Evolutionary conservation across 164 flowering plant genomes (phyloP).

Genomic region (Hamamelis virginiana): DNA sequence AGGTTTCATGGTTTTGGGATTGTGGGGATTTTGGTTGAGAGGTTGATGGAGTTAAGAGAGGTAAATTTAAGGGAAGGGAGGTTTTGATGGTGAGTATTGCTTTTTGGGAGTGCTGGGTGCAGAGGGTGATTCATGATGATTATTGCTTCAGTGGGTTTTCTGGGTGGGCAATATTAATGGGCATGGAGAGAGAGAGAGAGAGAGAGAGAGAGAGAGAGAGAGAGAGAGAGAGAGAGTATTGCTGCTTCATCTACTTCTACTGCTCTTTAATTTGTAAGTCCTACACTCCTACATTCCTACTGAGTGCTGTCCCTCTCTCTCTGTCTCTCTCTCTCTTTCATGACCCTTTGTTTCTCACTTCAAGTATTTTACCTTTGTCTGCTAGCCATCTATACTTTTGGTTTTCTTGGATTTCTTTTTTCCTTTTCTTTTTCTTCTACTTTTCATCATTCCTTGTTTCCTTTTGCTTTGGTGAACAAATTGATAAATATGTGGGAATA

Average conservation of each 20-base stretch:
- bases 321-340: background rate
- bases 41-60: constrained; percentile 26
- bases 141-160: constrained; percentile 34
- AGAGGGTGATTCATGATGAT: constrained; percentile 73
- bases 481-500: constrained; percentile 11
- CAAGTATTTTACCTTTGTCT: constrained; percentile 24
- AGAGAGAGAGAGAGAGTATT: constrained; percentile 6
- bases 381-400: constrained; percentile 20
- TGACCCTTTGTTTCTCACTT: background rate
- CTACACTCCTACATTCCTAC: background rate
- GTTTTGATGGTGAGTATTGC: constrained; percentile 43
- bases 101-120: constrained; percentile 70
- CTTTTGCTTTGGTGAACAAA: constrained; percentile 32
- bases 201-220: constrained; percentile 16
- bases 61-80: constrained; percentile 62
- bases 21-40: constrained; percentile 18
- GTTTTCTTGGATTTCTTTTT: constrained; percentile 25
- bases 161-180: constrained; percentile 18
- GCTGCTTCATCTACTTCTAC: background rate
- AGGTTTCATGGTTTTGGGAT: constrained; percentile 41
- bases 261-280: too few species aligned
- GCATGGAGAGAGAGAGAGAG: constrained; percentile 1
- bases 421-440: constrained; percentile 25
- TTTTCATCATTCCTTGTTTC: constrained; percentile 52
- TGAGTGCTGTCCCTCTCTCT: background rate